Evolutionary conservation across 139 green algal species (phyloP), one percentile per base, ranked within the genome.

Genomic region (Pycnococcus provasolii): DNA sequence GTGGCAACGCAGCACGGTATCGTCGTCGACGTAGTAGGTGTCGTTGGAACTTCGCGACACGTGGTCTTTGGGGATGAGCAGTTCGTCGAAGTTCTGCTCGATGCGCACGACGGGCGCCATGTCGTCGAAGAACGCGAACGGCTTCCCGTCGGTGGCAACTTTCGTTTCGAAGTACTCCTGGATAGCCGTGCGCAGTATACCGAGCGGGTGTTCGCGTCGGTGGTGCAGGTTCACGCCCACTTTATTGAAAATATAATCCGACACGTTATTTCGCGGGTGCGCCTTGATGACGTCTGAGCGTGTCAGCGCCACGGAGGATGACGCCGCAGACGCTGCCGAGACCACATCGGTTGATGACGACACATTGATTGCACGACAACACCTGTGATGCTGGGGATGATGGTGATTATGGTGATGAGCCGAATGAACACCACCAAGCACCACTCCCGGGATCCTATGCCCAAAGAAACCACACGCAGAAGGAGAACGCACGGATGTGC

Each of bases 161-260:
- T 80, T 70, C 57, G 63, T 60, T 37, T 96, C 83, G 70, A 99
- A 97, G 83, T 94, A 97, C 45, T 89, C 68, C 55, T 95, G 86
- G 71, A 99, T 99, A 52, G 85, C 91, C n/a, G 62, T 70, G 72
- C 95, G 96, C 72, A 99, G 91, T 74, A 96, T 97, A 73, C 86
- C 81, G 9, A 99, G 87, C 2, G 94, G 94, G 79, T 98, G 94
- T 62, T 84, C 70, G 0, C 77, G 75, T 13, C 48, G 78, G 45
- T 83, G 73, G 77, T 98, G 92, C 55, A 97, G 76, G 78, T 96
- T 89, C 45, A 73, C 68, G 37, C 92, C 93, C 44, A 99, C 91
- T 71, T 95, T 96, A 11, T 84, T 64, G 75, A 91, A 98, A 57
- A 99, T 97, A 58, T 88, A 82, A 15, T 99, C 94, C 1, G 86